phyloP scores from a whole-genome alignment of 345 rosid genomes.

The Hibiscus mutabilis region DNA sequence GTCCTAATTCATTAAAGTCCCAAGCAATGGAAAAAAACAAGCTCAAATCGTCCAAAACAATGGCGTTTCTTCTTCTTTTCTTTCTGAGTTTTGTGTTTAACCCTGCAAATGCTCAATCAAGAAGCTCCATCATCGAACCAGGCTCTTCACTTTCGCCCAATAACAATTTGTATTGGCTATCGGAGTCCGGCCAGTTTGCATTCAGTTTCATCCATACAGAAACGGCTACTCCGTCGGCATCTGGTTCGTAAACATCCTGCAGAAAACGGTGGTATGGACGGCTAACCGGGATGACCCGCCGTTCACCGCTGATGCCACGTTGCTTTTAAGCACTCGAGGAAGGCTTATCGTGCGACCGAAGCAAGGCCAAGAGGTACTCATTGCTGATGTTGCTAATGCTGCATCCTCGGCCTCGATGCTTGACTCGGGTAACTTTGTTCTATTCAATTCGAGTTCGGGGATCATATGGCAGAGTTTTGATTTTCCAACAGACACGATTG shows the following conservation, averaged over 20 bases:
- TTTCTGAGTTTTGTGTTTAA: neutral
- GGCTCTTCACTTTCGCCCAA: neutral
- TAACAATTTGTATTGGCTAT: neutral
- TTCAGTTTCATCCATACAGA: neutral
- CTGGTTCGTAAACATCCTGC: neutral
- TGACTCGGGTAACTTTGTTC: slow-evolving; percentile 3
- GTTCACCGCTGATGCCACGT: neutral
- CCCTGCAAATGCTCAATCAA: neutral
- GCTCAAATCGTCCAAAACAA: neutral
- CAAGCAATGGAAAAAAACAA: neutral
- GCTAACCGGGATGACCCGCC: neutral
- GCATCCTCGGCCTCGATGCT: neutral
- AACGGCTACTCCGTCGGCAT: neutral
- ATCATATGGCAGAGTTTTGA: slow-evolving; percentile 22
- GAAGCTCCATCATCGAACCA: neutral
- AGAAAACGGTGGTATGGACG: neutral
- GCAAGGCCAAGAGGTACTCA: neutral
- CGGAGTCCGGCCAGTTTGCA: neutral
- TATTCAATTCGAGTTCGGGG: neutral
- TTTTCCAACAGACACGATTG: slow-evolving; percentile 25
- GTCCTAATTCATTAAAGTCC: neutral
- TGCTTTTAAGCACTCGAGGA: neutral
- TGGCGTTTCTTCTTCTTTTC: neutral
- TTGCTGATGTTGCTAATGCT: neutral
- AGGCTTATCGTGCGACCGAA: neutral